Evolutionary conservation across 768 basidiomycete species (phyloP), one percentile per base, ranked within the genome.

Genomic region (Mycena sanguinolenta): DNA sequence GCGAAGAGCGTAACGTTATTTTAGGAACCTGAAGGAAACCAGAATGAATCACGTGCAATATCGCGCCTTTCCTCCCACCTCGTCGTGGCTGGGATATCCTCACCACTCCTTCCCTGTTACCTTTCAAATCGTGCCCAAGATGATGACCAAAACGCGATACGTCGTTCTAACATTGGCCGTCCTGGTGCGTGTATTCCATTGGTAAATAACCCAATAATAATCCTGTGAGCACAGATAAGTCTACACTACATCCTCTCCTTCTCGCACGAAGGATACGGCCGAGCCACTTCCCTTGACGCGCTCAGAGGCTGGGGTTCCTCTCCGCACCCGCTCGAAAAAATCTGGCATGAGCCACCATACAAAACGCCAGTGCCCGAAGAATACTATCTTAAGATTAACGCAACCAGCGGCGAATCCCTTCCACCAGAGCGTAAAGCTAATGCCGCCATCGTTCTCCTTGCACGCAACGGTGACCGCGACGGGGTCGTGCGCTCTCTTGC

Each of bases 371-470:
- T 92, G 4, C 85, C 89, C 10, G 89, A 89, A 4, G 84, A 88
- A 30, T 91, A 91, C 78, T 90, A 88, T 77, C 71, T 83, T 64
- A 79, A 79, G 19, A 67, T 78, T 19, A 19, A 44, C 42, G 16
- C 17, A 21, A 38, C 36, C 6, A 85, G 85, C 66, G 72, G 19
- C 21, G 50, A 79, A 75, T 16, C 2, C 76, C 80, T 39, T 12
- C 13, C 39, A 4, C 39, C 13, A 7, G 16, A 4, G n/a, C 84
- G 90, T 44, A 94, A 88, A 77, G 94, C 93, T 3, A 95, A 94
- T 77, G 95, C 95, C 28, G 90, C 88, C 4, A 92, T 96, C 76
- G 95, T 95, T 58, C 87, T 95, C 73, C 88, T 99, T 52, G 91
- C 90, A 5, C 84, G 91, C 3, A 91, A 92, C 76, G 79, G 84